Evolutionary conservation across 2,329 filamentous ascomycete species (phyloP), one percentile per base, ranked within the genome.

Genomic region (Cryphonectria naterciae): DNA sequence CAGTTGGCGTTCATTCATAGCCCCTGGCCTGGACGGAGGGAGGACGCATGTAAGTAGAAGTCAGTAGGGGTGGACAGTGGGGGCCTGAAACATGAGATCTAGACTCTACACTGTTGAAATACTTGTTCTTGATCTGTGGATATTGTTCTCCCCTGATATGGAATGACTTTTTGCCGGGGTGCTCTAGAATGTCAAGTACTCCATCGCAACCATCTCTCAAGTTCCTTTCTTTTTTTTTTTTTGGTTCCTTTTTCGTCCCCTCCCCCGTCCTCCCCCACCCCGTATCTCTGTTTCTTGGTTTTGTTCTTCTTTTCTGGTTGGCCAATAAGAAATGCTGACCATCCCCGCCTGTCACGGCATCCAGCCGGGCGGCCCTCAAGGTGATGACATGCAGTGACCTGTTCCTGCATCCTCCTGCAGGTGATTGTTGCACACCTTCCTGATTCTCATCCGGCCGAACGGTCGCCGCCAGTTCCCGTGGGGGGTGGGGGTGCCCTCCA

Each of bases 391-490:
- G 25, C 13, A 35, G 13, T 8, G 15, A 32, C 13, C 15, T 32
- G 54, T 32, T 19, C 25, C 25, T 58, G 54, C 54, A 58, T 58
- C 54, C 54, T 32, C 46, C 32, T 22, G 58, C 58, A 39, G 15
- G 58, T 35, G 58, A 39, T 32, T 32, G 25, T 49, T 49, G 19
- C 7, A 58, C 58, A 61, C 58, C 32, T 61, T 61, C 58, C 58
- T 39, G 32, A 61, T 61, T n/a, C 35, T 61, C 32, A 15, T 25
- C 19, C 58, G 58, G 58, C 58, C 58, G 58, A 61, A 19, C 58
- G 58, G 32, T 4, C 17, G 39, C 58, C 58, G 58, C 19, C 19
- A n/a, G 11, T 15, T 60, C 6, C 25, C 25, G 56, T 25, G 52
- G n/a, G 52, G 52, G 11, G n/a, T 19, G 54, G 15, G 54, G 54